Base-by-base conservation (phyloP, 106 monocot genomes). In the Allium fistulosum region DNA sequence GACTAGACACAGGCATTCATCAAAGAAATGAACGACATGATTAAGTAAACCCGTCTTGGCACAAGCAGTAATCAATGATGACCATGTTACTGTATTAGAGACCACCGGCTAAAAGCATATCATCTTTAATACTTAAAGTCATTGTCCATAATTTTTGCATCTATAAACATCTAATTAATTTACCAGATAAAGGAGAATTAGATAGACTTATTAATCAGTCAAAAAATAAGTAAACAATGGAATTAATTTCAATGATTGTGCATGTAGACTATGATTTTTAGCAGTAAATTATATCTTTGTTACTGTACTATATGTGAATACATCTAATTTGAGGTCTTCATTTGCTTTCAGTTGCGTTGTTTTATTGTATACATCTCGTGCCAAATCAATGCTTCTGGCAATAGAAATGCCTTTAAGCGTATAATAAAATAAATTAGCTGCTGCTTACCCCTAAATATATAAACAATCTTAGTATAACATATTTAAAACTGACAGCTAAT, bases 271-370 rank as follows among this genome's bases (percentile, higher is more conserved):
- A n/a, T n/a, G n/a, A n/a, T n/a, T n/a, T n/a, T n/a, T 13, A 58
- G 49, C 58, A 46, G 57, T 62, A 45, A 28, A 62, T 50, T 63
- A 50, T 46, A 94, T 90, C 83, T 94, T 94, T 64, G 91, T 94
- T 88, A 94, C 83, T 49, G 90, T 85, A 78, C 78, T 88, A 63
- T 91, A 94, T 63, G 90, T 94, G 58, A 85, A 80, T 49, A 90
- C 80, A 80, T 91, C 85, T 71, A 94, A 74, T 59, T 85, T 67
- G 16, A 94, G 72, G 17, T 53, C 57, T 68, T 76, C 77, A 17
- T 74, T 67, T 12, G 65, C 74, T 74, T 69, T 76, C 69, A 71
- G 56, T 28, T 73, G 56, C 68, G 83, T 94, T 69, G 83, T 75
- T 64, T 91, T 83, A 62, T 78, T 66, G 56, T 83, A 94, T 11